Evolutionary conservation across 805 yeast species (phyloP).

Genomic region (Candida multigemmis): DNA sequence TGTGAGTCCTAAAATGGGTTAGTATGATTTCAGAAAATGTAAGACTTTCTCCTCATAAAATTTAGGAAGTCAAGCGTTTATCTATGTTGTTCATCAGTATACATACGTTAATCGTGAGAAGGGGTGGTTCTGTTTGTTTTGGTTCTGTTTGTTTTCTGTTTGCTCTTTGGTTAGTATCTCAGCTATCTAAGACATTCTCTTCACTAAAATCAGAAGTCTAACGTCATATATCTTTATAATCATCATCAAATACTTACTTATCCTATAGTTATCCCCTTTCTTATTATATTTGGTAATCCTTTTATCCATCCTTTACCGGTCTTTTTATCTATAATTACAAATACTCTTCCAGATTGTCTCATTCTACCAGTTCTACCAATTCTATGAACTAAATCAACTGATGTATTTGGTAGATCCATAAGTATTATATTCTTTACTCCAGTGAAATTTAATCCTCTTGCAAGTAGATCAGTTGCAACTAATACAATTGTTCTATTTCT

Average conservation of each 20-base stretch:
- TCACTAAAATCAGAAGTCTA: constrained; percentile 31
- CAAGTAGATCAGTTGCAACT: constrained; percentile 80
- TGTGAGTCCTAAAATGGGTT: too few species aligned
- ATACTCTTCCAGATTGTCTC: constrained; percentile 83
- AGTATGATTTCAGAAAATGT: too few species aligned
- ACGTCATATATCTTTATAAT: constrained; percentile 26
- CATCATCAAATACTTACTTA: constrained; percentile 18
- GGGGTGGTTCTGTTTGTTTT: neutral
- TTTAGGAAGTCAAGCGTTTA: constrained; percentile 10
- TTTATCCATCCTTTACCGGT: constrained; percentile 69
- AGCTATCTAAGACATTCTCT: constrained; percentile 24
- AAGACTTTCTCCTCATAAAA: constrained; percentile 7
- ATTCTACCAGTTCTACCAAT: constrained; percentile 93
- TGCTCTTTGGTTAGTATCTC: constrained; percentile 5
- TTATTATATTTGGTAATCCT: constrained; percentile 63
- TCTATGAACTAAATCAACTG: constrained; percentile 83
- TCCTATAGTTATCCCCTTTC: constrained; percentile 7
- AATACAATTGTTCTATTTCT: constrained; percentile 33
- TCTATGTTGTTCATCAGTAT: constrained; percentile 6
- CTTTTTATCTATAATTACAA: constrained; percentile 65
- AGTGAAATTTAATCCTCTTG: constrained; percentile 83
- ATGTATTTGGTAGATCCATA: constrained; percentile 76
- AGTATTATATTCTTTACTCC: constrained; percentile 75
- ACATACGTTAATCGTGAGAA: constrained; percentile 3
- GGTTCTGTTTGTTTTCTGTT: neutral